Conservation (phyloP, 2,329 filamentous ascomycete genomes). For the Didymella exigua region DNA sequence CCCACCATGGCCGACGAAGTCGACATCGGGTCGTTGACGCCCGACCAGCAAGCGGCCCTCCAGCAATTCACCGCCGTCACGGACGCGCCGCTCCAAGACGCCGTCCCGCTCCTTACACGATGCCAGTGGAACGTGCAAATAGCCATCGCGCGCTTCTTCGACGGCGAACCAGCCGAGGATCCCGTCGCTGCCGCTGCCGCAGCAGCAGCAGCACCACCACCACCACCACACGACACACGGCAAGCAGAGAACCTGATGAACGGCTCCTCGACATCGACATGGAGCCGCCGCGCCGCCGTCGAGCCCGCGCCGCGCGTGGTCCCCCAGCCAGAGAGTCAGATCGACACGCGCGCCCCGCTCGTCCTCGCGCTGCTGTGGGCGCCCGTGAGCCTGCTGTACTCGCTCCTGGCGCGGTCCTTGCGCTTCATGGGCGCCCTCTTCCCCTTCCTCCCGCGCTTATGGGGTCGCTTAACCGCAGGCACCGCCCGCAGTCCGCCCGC, state of each 20-base stretch:
- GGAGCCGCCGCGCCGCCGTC: constrained; percentile 50
- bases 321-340: constrained; percentile 70
- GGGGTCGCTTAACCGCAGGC: constrained; percentile 59
- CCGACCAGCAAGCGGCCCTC: constrained; percentile 79
- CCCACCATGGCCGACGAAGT: constrained; percentile 50
- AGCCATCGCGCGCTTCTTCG: constrained; percentile 96
- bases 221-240: constrained; percentile 63
- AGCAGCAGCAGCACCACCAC: constrained; percentile 32
- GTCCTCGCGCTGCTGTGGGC: constrained; percentile 78
- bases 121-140: constrained; percentile 99
- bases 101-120: constrained; percentile 77
- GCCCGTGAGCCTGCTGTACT: constrained; percentile 80
- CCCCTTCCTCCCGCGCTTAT: constrained; percentile 74
- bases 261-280: constrained; percentile 47
- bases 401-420: constrained; percentile 70
- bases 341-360: constrained; percentile 73
- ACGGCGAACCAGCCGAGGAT: constrained; percentile 82
- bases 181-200: constrained; percentile 74
- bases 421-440: constrained; percentile 78
- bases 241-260: constrained; percentile 74
- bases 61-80: constrained; percentile 90
- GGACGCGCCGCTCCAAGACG: constrained; percentile 76
- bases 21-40: constrained; percentile 72
- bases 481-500: constrained; percentile 49
- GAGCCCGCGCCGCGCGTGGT: constrained; percentile 85